A percentile compares a stretch with the other conserved stretches of the same genome.
Evolutionary conservation across 768 basidiomycete genomes (phyloP).

Genomic region (Amanita molliuscula): DNA sequence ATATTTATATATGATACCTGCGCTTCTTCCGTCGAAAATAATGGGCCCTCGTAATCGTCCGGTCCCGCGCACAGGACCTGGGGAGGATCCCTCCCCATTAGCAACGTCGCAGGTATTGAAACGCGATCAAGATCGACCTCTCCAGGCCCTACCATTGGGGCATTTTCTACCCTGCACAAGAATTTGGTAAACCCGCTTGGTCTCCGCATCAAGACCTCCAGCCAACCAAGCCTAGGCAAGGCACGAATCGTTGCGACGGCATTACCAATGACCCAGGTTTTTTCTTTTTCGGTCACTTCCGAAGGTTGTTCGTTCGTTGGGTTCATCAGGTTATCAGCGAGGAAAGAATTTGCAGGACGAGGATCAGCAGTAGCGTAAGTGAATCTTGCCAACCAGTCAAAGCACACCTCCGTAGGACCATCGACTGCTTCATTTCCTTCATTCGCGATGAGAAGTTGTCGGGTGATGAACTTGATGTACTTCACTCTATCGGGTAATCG

Average conservation of each 20-base stretch:
- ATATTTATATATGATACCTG: slow-evolving; percentile 10
- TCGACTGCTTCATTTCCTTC: slow-evolving; percentile 66
- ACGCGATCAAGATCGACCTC: slow-evolving; percentile 75
- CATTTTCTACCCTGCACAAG: slow-evolving; percentile 80
- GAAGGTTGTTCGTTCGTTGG: slow-evolving; percentile 22
- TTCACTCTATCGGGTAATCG: slow-evolving; percentile 71
- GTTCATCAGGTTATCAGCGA: slow-evolving; percentile 73
- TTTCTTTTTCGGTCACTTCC: slow-evolving; percentile 41
- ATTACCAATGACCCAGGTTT: slow-evolving; percentile 82
- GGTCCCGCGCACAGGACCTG: slow-evolving; percentile 19
- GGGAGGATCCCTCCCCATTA: slow-evolving; percentile 51
- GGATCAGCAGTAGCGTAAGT: slow-evolving; percentile 93
- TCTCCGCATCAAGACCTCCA: slow-evolving; percentile 74
- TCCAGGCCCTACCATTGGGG: slow-evolving; percentile 74
- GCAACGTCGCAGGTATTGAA: slow-evolving; percentile 60
- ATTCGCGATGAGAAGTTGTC: slow-evolving; percentile 80
- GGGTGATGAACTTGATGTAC: slow-evolving; percentile 78
- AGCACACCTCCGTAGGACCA: slow-evolving; percentile 90
- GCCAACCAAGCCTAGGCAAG: slow-evolving; percentile 72
- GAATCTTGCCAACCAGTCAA: slow-evolving; percentile 95
- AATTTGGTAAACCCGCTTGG: slow-evolving; percentile 86
- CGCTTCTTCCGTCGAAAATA: slow-evolving; percentile 9
- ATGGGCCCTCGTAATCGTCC: slow-evolving; percentile 13
- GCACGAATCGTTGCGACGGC: slow-evolving; percentile 76
- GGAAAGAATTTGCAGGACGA: slow-evolving; percentile 67